Percentiles rank a stretch among this genome's conserved stretches.
Conservation (phyloP, 1,139 yeast genomes). For the Petasospora rhodanensis region DNA sequence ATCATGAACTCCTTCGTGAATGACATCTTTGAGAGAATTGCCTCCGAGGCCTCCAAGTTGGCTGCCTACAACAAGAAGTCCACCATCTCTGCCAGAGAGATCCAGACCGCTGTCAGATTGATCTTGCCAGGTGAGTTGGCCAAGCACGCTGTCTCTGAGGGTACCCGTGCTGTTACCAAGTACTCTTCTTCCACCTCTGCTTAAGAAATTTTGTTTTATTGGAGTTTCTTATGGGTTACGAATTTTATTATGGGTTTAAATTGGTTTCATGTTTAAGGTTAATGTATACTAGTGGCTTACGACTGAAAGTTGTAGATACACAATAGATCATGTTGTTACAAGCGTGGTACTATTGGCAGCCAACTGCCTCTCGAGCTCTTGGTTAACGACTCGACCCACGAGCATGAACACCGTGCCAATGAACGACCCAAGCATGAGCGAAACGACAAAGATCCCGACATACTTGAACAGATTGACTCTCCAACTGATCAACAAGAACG, state of each 20-base stretch:
- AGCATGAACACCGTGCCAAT: slow-evolving; percentile 10
- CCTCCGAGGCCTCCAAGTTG: slow-evolving; percentile 97
- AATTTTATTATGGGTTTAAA: slow-evolving; percentile 12
- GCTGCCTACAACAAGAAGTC: slow-evolving; percentile 99
- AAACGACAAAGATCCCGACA: slow-evolving; percentile 12
- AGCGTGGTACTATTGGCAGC: too few species aligned
- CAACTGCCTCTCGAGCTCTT: slow-evolving; percentile 3
- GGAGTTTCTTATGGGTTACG: slow-evolving; percentile 14
- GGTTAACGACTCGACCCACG: slow-evolving; percentile 5
- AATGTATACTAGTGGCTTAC: slow-evolving; percentile 15
- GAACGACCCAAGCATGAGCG: slow-evolving; percentile 4
- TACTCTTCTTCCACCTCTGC: slow-evolving; percentile 79
- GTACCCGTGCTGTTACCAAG: slow-evolving; percentile 99
- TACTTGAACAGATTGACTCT: slow-evolving; percentile 12
- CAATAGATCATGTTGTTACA: too few species aligned
- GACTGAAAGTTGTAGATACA: slow-evolving; percentile 2
- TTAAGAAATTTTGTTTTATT: slow-evolving; percentile 23
- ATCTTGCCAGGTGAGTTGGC: slow-evolving; percentile 99
- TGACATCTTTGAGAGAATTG: slow-evolving; percentile 93
- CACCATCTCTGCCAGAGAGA: slow-evolving; percentile 98
- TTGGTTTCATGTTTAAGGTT: slow-evolving; percentile 10
- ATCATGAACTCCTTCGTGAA: slow-evolving; percentile 98
- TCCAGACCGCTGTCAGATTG: slow-evolving; percentile 98
- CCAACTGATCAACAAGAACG: slow-evolving; percentile 6
- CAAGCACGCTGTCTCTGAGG: slow-evolving; percentile 98